Evolutionary conservation across 2,329 filamentous ascomycete genomes (phyloP), one percentile per base, ranked within the genome.

Genomic region (Ophiostoma piceae): DNA sequence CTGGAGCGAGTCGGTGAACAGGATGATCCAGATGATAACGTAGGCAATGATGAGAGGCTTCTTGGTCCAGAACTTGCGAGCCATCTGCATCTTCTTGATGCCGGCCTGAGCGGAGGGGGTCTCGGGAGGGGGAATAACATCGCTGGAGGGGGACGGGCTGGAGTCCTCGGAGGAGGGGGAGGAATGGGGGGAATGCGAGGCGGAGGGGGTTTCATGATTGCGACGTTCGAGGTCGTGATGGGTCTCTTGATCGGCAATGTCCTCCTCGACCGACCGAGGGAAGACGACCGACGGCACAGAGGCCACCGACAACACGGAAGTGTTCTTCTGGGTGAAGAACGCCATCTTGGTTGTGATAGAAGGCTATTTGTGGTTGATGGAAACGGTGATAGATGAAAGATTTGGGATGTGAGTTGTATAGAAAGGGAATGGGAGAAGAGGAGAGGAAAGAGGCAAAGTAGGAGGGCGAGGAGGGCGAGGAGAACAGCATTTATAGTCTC

Each of bases 1-100:
- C 67, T 79, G 75, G 26, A 78, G 77, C 12, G 78, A 77, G 37
- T 75, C 75, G 67, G 79, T 65, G 26, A 72, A 73, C 5, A 66
- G 57, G 7, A 73, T 68, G 29, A 72, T 22, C 72, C 72, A 73
- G 51, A 73, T 73, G 11, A 67, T n/a, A 1, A 35, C 14, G 22
- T 67, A 70, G 54, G 69, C 69, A 1, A 29, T 2, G 0, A 65
- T 9, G 9, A 67, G 22, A 12, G 47, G 11, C 12, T 9, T 11
- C 1, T 32, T 66, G n/a, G 26, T 54, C 69, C 69, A 70, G 14
- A 41, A 5, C 29, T 57, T 35, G 12, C 29, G 29, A 2, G 29
- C 29, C 39, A 39, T 14, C 16, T 64, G 39, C 26, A 64, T 39
- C 8, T 54, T 29, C n/a, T 7, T 35, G 39, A 67, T 9, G 22